phyloP scores from a whole-genome alignment of 306 rosid genomes.

The Quercus suber region DNA sequence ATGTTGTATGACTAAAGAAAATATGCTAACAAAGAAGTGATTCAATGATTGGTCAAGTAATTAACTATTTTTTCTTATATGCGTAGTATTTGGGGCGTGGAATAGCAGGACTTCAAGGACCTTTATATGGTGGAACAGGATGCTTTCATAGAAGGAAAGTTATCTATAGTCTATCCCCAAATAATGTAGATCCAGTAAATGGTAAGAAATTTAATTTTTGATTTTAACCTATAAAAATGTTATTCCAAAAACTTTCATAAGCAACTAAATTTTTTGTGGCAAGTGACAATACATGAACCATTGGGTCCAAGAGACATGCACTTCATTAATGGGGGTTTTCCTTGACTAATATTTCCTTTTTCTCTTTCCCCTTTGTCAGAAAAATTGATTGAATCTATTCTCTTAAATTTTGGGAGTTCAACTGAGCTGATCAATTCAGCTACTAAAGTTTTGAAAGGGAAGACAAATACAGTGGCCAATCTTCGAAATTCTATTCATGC shows the following conservation, averaged over 20 bases:
- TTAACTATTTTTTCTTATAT: background rate
- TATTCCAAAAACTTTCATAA: background rate
- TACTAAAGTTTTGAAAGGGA: constrained; percentile 33
- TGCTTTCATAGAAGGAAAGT: constrained; percentile 62
- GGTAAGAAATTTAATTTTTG: background rate
- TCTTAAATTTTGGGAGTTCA: constrained; percentile 43
- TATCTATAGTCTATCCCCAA: constrained; percentile 57
- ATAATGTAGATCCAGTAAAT: background rate
- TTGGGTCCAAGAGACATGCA: too few relatives aligned
- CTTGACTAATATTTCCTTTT: background rate
- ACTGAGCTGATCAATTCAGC: constrained; percentile 32
- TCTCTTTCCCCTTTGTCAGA: constrained; percentile 6
- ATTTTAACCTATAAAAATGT: background rate
- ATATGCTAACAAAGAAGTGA: too few relatives aligned
- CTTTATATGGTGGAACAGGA: constrained; percentile 46
- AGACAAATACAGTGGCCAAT: background rate
- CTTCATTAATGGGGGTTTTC: too few relatives aligned
- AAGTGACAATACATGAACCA: background rate
- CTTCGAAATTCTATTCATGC: constrained; percentile 26
- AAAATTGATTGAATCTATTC: constrained; percentile 11
- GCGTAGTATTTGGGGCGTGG: constrained; percentile 33
- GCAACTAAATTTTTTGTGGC: background rate
- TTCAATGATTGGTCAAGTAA: too few relatives aligned
- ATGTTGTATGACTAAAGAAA: too few relatives aligned
- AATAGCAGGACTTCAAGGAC: constrained; percentile 57